phyloP scores from a whole-genome alignment of 768 basidiomycete species.

The Trametes sanguinea region DNA sequence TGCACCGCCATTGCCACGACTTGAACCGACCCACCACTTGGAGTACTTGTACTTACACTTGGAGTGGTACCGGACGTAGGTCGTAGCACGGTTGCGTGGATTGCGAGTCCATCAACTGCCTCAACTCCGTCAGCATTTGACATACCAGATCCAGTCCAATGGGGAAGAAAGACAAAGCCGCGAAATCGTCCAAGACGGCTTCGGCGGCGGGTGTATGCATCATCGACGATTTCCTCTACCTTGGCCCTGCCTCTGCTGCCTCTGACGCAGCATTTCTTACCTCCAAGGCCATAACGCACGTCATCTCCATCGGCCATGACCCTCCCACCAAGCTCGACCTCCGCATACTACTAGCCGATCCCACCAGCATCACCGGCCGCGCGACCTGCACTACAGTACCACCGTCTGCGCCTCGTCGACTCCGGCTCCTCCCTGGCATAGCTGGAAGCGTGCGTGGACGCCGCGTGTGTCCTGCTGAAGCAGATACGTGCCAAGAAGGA shows the following conservation, averaged over 20 bases:
- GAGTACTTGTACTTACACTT: no score
- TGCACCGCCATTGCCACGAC: no score
- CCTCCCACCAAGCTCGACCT: conserved; percentile 33
- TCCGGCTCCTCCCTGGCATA: conserved; percentile 28
- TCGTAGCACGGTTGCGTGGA: no score
- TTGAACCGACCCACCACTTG: no score
- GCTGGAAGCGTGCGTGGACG: conserved; percentile 37
- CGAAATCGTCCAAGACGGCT: not conserved
- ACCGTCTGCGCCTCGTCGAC: conserved; percentile 43
- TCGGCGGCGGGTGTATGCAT: not conserved
- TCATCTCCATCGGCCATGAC: conserved; percentile 43
- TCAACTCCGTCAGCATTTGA: no score
- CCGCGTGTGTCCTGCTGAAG: conserved; percentile 11
- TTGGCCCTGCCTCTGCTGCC: conserved; percentile 45
- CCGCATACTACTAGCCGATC: not conserved
- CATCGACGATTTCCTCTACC: conserved; percentile 33
- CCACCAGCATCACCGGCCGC: not conserved
- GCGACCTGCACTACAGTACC: conserved; percentile 36
- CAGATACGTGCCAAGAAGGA: conserved; percentile 20
- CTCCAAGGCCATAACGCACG: conserved; percentile 39
- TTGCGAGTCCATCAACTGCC: no score
- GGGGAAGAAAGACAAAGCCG: not conserved
- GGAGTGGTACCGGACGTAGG: no score
- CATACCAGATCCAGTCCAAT: no score
- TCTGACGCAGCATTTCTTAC: conserved; percentile 38